Evolutionary conservation across 2,329 filamentous ascomycete genomes (phyloP), one percentile per base, ranked within the genome.

Genomic region (Curvularia lunata): DNA sequence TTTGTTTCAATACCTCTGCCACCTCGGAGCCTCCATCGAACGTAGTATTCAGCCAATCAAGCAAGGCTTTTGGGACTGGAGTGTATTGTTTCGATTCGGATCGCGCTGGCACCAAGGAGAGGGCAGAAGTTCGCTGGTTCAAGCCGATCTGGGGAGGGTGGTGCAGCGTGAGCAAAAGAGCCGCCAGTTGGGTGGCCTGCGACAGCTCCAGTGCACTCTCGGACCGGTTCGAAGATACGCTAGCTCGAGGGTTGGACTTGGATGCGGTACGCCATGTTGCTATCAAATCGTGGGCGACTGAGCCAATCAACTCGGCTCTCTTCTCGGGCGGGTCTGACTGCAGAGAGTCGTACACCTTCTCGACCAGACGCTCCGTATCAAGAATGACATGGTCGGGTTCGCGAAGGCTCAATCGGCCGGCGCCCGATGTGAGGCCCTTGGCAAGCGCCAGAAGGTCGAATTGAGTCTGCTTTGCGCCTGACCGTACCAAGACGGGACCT

Each of bases 111-210:
- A 68, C 66, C 34, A 72, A 67, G 7, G 69, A 71, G 4, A 69
- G 64, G 25, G 63, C 64, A 19, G 66, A 69, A 32, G 66, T 52
- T 53, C 54, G 72, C 54, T 72, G 59, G 59, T 61, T 46, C 47
- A 66, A 51, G 50, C 57, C 50, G 32, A 67, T 19, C 27, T 75
- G 70, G n/a, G 77, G 68, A 46, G 84, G 82, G 49, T 87, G 85
- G 76, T 97, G 91, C 67, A 97, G 85, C 61, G 87, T 87, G 37
- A 98, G 83, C 37, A 96, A 83, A 23, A 97, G 81, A 28, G 87
- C 87, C 16, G 90, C 89, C n/a, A 97, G 74, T 67, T 88, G 96
- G 54, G 86, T 85, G 4, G 93, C 92, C 72, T 94, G 93, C 52
- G 88, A 87, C 5, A 88, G 79, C 4, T 86, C 83, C 1, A 86